A percentile compares a stretch with the other conserved stretches of the same genome.
Evolutionary conservation across 108 stramenopile genomes (phyloP).

Genomic region (Skeletonema marinoi): DNA sequence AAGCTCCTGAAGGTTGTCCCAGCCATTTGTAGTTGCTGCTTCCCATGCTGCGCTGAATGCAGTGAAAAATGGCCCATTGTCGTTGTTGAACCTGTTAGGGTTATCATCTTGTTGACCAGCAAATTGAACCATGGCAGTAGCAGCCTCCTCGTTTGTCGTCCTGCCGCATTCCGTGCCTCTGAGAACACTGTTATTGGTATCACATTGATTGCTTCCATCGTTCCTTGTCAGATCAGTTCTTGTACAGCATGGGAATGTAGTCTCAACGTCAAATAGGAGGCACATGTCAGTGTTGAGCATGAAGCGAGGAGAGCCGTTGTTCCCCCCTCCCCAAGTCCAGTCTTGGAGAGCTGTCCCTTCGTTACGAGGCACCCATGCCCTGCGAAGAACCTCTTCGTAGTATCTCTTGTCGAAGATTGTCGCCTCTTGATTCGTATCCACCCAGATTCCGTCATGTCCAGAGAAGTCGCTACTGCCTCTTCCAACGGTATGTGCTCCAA

Average conservation of each 20-base stretch:
- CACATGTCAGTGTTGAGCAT: too few species aligned
- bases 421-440: constrained; percentile 23
- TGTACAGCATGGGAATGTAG: constrained; percentile 14
- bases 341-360: constrained; percentile 7
- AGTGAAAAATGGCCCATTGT: constrained; percentile 25
- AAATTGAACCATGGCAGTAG: constrained; percentile 12
- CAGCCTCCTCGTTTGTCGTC: neutral
- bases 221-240: neutral
- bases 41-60: constrained; percentile 22
- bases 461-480: constrained; percentile 29
- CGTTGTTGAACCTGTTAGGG: neutral
- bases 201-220: neutral
- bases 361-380: constrained; percentile 21
- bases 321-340: constrained; percentile 9
- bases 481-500: constrained; percentile 44
- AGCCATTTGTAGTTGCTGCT: constrained; percentile 22
- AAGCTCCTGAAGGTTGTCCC: constrained; percentile 5
- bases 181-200: neutral
- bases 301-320: neutral
- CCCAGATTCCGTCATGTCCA: constrained; percentile 43
- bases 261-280: neutral
- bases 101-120: neutral
- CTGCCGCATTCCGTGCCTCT: neutral
- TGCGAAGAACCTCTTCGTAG: constrained; percentile 14
- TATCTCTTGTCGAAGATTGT: constrained; percentile 37